Base-by-base conservation (phyloP, 768 basidiomycete species). In the Hypholoma sublateritium region DNA sequence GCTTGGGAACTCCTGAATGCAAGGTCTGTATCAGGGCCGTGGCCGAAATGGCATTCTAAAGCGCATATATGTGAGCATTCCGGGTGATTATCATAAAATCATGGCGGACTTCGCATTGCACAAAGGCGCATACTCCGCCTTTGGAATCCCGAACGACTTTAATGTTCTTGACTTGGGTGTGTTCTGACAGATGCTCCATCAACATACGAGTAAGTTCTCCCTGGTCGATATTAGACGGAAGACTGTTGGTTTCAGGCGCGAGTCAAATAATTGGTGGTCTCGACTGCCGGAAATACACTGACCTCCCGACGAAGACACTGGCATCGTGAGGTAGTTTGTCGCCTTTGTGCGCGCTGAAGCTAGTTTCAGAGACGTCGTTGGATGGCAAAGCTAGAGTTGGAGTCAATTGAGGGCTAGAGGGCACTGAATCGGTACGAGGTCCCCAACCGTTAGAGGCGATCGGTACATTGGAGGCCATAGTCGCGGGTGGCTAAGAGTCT, bases 261-360 rank as follows among this genome's bases (percentile, higher is more conserved):
- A 43, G 42, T 47, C 47, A 55, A 56, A 24, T 4, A 28, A 24
- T 44, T 12, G 32, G 52, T 39, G 36, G 53, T 22, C 21, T 36
- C 17, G 36, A 50, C 24, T 24, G 42, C 53, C 19, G 21, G 24
- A 58, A n/a, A 44, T 34, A 53, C 55, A 62, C 67, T 4, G 64
- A 89, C 91, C 90, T 91, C 69, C 92, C 91, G 58, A 93, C 86
- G 69, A 93, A 93, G 63, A 93, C 80, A 64, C 89, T 91, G 39
- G 89, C 85, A 61, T 92, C 87, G 67, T 91, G 88, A 54, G 83
- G 80, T 66, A 81, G 75, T 64, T 77, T 83, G 44, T 85, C 74
- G 28, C 73, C 75, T 59, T 65, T 77, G 62, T 67, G 70, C 56
- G 71, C 57, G 47, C 56, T 59, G 62, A 61, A 50, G 42, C 61